Evolutionary conservation across 2,329 filamentous ascomycete species (phyloP).

Genomic region (Ramichloridium luteum): DNA sequence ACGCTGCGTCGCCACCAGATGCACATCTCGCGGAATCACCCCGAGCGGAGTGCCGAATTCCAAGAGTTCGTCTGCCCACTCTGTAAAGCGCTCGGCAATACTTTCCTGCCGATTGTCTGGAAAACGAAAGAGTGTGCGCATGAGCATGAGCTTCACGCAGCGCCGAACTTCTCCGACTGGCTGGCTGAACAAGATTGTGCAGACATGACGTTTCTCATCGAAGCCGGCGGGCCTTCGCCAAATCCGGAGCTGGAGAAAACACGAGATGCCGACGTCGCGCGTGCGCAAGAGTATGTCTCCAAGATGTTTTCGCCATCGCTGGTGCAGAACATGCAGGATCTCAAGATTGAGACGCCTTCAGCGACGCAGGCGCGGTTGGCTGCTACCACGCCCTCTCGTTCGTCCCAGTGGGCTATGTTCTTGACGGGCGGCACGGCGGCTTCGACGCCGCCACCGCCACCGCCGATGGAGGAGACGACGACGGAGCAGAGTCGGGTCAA

Average conservation of each 20-base stretch:
- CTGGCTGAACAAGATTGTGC: constrained; percentile 39
- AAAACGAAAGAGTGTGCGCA: constrained; percentile 77
- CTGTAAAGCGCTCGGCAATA: constrained; percentile 91
- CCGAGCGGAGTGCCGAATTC: constrained; percentile 57
- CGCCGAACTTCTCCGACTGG: constrained; percentile 54
- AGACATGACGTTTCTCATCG: constrained; percentile 35
- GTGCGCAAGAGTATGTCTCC: constrained; percentile 18
- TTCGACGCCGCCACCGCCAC: constrained; percentile 2
- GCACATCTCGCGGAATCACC: constrained; percentile 89
- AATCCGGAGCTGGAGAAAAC: neutral
- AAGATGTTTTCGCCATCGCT: constrained; percentile 20
- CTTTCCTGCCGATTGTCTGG: constrained; percentile 92
- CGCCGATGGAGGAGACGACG: constrained; percentile 2
- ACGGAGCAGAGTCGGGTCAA: constrained; percentile 8
- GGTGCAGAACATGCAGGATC: constrained; percentile 19
- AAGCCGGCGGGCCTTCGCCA: neutral
- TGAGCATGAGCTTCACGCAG: constrained; percentile 46
- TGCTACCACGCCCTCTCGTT: constrained; percentile 11
- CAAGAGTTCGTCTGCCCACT: constrained; percentile 94
- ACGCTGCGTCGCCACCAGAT: constrained; percentile 73
- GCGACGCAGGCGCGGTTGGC: constrained; percentile 6
- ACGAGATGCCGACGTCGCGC: constrained; percentile 13
- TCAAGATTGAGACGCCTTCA: constrained; percentile 8
- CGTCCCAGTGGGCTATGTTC: too few species aligned
- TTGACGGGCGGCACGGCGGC: neutral